Evolutionary conservation across 129 eudicot genomes (phyloP), one percentile per base, ranked within the genome.

Genomic region (Erigeron canadensis): DNA sequence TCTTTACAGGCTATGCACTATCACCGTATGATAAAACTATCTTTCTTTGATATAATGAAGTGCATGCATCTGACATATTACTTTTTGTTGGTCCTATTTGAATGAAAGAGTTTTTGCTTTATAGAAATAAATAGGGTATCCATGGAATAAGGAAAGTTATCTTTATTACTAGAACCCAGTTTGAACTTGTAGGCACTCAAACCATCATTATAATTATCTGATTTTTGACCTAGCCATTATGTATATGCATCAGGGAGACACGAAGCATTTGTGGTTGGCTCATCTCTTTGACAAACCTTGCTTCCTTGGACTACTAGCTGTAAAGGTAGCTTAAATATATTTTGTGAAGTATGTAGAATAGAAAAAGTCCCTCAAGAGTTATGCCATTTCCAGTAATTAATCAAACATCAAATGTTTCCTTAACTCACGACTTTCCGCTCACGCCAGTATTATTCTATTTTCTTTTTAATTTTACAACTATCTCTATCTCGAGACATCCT

Each of bases 211-310:
- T 34, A n/a, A 16, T 28, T 67, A 23, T 67, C 6, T 18, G 2
- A 17, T 9, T 40, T 9, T 41, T 57, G 15, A 54, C 12, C 8
- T 54, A 55, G 53, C 58, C 3, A 21, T 16, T 42, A 17, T 5
- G 43, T 65, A 17, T 54, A 10, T 66, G 73, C 40, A 57, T 57
- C 61, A 92, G 98, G 87, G 87, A 72, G 86, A 92, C 64, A 67
- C 50, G 65, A 89, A 81, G 70, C 98, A 89, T 79, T 69, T 92
- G 60, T 53, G 83, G 80, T 75, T 92, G 86, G 98, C 98, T 80
- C 95, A 92, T 73, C 96, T 86, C 78, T 92, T 92, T 34, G 96
- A 85, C 86, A 89, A 92, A 67, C 98, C 95, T 63, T 92, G 98
- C 85, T 92, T 92, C 77, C 80, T 92, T 77, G 91, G 98, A 81